Evolutionary conservation across 495 filamentous ascomycete species (phyloP), one percentile per base, ranked within the genome.

Genomic region (Penicillium maclennaniae): DNA sequence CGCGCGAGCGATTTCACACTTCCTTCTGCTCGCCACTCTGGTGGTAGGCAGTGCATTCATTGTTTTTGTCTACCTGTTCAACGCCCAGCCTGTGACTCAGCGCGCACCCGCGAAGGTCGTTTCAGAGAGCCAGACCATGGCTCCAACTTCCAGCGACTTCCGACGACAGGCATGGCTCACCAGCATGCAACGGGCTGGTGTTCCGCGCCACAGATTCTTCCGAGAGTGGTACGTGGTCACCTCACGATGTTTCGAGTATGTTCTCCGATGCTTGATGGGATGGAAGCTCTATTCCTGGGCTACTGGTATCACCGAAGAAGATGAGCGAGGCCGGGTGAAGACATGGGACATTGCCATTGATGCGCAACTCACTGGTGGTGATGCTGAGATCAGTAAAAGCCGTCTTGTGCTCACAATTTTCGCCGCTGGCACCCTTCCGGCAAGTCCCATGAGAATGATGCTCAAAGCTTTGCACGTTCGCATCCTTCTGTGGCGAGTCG

Each of bases 321-420:
- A 95, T 58, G 92, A 97, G 69, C 82, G 78, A 39, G 91, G 89
- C 12, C 81, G 92, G 25, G 81, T 95, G 55, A 96, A 95, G 71
- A 91, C 91, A 0, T 97, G 92, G 92, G 81, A 87, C 40, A 96
- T 96, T 62, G 92, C 92, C 28, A 81, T 96, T 44, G 92, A 97
- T 70, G 92, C 92, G 49, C 92, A 97, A 63, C 82, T 97, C 7
- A 87, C 89, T n/a, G 92, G 92, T 31, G 92, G 92, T 31, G 92
- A 97, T 71, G 80, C 85, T 6, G 88, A 95, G 63, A 87, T 97
- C 59, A 95, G 84, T 72, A 91, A 86, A 68, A 89, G 88, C 60
- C 83, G 92, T 49, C 79, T 97, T 25, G 83, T 90, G 0, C 80
- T 97, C 31, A 95, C 92, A 1, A 79, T 96, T 27, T 84, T 96